Evolutionary conservation across 441 rosid species (phyloP).

Genomic region (Erysimum cheiri): DNA sequence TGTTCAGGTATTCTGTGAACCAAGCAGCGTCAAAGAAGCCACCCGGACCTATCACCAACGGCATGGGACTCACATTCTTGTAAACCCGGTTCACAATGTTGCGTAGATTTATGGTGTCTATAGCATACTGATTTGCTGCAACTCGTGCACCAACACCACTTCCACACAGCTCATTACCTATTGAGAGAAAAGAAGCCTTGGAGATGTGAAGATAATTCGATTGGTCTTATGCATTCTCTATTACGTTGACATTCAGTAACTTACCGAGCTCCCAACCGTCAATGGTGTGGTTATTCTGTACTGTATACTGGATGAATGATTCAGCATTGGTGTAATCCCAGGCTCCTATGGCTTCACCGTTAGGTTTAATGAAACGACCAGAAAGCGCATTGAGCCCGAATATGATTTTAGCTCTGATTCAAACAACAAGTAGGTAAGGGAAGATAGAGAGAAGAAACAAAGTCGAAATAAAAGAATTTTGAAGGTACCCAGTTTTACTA

Average conservation of each 20-base stretch:
- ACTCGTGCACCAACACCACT: slow-evolving; percentile 79
- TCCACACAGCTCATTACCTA: slow-evolving; percentile 91
- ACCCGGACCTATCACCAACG: slow-evolving; percentile 82
- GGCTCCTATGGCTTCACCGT: slow-evolving; percentile 70
- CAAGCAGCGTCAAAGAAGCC: slow-evolving; percentile 82
- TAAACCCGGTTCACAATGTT: slow-evolving; percentile 61
- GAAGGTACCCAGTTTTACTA: slow-evolving; percentile 63
- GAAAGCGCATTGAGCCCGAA: slow-evolving; percentile 86
- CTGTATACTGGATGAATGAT: slow-evolving; percentile 74
- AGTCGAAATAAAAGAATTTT: slow-evolving; percentile 1
- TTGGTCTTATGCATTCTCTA: slow-evolving; percentile 8
- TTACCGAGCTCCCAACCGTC: slow-evolving; percentile 96
- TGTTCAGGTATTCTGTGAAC: slow-evolving; percentile 66
- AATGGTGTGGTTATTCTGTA: slow-evolving; percentile 58
- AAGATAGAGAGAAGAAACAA: background rate
- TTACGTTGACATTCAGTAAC: slow-evolving; percentile 12
- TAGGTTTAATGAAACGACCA: slow-evolving; percentile 54
- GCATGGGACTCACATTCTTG: slow-evolving; percentile 53
- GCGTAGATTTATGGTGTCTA: slow-evolving; percentile 63
- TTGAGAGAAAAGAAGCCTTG: background rate
- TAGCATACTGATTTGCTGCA: slow-evolving; percentile 74
- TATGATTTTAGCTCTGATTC: slow-evolving; percentile 73
- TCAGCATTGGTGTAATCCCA: slow-evolving; percentile 87
- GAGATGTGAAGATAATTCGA: background rate
- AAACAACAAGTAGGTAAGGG: slow-evolving; percentile 17